Evolutionary conservation across 192 early-diverging fungal species (phyloP), one percentile per base, ranked within the genome.

Genomic region (Coemansia sp.): DNA sequence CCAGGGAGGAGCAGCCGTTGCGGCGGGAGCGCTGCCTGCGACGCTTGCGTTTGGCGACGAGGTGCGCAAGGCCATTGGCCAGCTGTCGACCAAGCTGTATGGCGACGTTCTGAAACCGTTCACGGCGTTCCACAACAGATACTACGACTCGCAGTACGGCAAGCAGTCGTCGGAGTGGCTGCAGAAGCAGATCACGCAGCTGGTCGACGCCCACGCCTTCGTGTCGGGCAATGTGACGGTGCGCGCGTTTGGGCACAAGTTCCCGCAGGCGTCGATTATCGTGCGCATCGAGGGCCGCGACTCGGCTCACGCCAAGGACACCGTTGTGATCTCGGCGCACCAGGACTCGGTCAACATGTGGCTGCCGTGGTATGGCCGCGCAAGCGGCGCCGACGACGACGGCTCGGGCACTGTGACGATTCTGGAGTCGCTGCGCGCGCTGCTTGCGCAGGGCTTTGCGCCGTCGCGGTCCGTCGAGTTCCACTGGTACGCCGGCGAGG

Each of bases 401-500:
- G 97, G 97, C 40, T 93, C 91, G 53, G 97, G 97, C 13, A 91
- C 88, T 0, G 88, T 89, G n/a, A 94, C 95, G 5, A 93, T 95
- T 60, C 79, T 96, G 42, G 95, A 99, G 81, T 86, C 92, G 0
- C 90, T 95, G 84, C 86, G 92, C 32, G 82, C 87, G 20, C 76
- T 97, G 5, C 79, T 93, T 42, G 54, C 74, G n/a, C 81, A 76
- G 58, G 90, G 85, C 0, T 91, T 95, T 67, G 78, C 76, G 20
- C 94, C 93, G 16, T 57, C 80, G 8, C 74, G 88, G 63, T 87
- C 94, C n/a, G 91, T 99, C 42, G 95, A 97, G 72, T 97, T 97
- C 86, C 95, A 97, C 85, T 98, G 92, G 91, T 94, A 96, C 73
- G 88, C 92, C 56, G 95, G 85, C 61, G 93, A 97, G 83, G 94